phyloP scores from a whole-genome alignment of 768 basidiomycete genomes.

The Amanita molliuscula region DNA sequence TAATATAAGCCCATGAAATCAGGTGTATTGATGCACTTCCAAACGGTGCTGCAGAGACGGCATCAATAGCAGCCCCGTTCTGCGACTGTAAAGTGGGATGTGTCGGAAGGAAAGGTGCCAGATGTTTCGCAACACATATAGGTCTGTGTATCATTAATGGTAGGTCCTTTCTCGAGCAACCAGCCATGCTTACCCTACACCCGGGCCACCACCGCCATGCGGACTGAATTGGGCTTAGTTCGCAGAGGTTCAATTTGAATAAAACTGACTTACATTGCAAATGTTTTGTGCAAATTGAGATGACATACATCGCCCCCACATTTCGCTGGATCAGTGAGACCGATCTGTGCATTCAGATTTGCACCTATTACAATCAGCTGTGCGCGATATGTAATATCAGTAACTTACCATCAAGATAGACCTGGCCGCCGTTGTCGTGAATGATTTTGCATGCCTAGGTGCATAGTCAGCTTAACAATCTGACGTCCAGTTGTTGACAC shows the following conservation, averaged over 20 bases:
- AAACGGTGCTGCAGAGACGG: slow-evolving; percentile 87
- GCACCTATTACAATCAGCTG: slow-evolving; percentile 37
- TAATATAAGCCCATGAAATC: slow-evolving; percentile 99
- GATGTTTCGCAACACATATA: slow-evolving; percentile 89
- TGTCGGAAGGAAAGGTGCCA: slow-evolving; percentile 88
- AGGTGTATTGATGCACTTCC: slow-evolving; percentile 92
- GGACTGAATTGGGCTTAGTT: slow-evolving; percentile 38
- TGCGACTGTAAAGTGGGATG: slow-evolving; percentile 69
- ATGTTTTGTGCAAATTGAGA: slow-evolving; percentile 97
- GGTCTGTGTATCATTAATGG: slow-evolving; percentile 35
- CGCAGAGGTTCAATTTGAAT: slow-evolving; percentile 2
- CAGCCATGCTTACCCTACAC: slow-evolving; percentile 58
- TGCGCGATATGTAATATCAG: background rate
- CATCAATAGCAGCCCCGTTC: slow-evolving; percentile 65
- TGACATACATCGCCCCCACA: slow-evolving; percentile 98
- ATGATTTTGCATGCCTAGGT: slow-evolving; percentile 82
- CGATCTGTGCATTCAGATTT: slow-evolving; percentile 91
- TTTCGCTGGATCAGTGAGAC: slow-evolving; percentile 85
- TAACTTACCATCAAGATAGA: slow-evolving; percentile 79
- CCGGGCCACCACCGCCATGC: slow-evolving; percentile 96
- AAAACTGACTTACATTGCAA: slow-evolving; percentile 63
- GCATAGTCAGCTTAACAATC: background rate
- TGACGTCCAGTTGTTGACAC: slow-evolving; percentile 8
- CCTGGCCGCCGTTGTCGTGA: slow-evolving; percentile 92
- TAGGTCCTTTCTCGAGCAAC: slow-evolving; percentile 5